phyloP scores from a whole-genome alignment of 305 asterid species.

The Fraxinus sp. region DNA sequence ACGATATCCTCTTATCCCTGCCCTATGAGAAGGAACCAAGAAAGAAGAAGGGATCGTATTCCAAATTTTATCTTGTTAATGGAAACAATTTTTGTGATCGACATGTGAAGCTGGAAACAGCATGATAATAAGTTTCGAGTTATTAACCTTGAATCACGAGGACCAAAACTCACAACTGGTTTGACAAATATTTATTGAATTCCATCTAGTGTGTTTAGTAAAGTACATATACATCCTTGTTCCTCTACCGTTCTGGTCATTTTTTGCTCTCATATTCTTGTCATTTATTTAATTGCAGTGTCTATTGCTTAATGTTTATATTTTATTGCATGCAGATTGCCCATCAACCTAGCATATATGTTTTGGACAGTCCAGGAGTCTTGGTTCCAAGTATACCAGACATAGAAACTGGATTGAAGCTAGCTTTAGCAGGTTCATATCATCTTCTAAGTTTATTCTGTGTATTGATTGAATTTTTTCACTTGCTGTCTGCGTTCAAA shows the following conservation, averaged over 20 bases:
- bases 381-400: constrained; percentile 86
- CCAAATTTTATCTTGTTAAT: not conserved
- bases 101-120: not conserved
- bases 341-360: constrained; percentile 85
- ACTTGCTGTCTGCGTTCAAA: not conserved
- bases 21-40: not conserved
- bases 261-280: not conserved
- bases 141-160: not conserved
- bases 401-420: constrained; percentile 85
- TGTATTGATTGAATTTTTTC: not conserved
- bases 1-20: not conserved
- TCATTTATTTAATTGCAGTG: not conserved
- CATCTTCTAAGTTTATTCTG: not conserved
- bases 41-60: not conserved
- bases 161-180: not conserved
- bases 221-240: not conserved
- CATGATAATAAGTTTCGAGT: not conserved
- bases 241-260: not conserved
- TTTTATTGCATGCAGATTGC: constrained; percentile 64
- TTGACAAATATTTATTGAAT: not conserved
- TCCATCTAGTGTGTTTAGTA: not conserved
- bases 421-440: constrained; percentile 77
- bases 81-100: not conserved
- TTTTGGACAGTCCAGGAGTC: constrained; percentile 90
- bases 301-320: not conserved